Conservation (phyloP, 768 basidiomycete species). For the Crepidotus variabilis region DNA sequence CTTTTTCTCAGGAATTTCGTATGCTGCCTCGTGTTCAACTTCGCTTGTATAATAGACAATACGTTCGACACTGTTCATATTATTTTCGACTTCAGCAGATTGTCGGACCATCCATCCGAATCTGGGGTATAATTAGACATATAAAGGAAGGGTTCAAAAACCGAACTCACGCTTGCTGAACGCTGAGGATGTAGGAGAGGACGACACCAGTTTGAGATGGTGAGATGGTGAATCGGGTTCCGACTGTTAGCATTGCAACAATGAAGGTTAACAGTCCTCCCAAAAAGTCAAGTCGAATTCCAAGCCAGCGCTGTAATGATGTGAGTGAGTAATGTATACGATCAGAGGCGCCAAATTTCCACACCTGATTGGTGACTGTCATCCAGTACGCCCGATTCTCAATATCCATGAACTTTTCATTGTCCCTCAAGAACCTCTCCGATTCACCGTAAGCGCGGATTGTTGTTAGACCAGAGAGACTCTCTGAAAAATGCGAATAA, state of each 20-base stretch:
- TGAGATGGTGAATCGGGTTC: conserved; percentile 67
- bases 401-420: conserved; percentile 69
- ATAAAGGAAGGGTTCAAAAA: not conserved
- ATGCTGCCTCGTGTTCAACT: conserved; percentile 79
- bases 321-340: not conserved
- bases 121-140: conserved; percentile 25
- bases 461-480: conserved; percentile 79
- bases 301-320: conserved; percentile 68
- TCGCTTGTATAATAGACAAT: conserved; percentile 77
- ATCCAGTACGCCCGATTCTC: conserved; percentile 92
- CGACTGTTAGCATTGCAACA: conserved; percentile 78
- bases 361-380: conserved; percentile 76
- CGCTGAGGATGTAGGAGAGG: conserved; percentile 74
- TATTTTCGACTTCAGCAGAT: conserved; percentile 84
- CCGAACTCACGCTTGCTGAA: conserved; percentile 58
- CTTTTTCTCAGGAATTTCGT: conserved; percentile 56
- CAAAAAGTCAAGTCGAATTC: conserved; percentile 84
- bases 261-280: conserved; percentile 69
- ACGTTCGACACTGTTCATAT: conserved; percentile 91
- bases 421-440: conserved; percentile 72
- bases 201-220: conserved; percentile 76
- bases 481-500: conserved; percentile 93
- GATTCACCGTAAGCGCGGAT: conserved; percentile 86
- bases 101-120: conserved; percentile 79
- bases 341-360: not conserved